A percentile compares a stretch with the other conserved stretches of the same genome.
These are phyloP conservation scores for Boletus subparvulus DNA, from an alignment of 768 basidiomycete species.

Conservation along the genomic window DNA sequence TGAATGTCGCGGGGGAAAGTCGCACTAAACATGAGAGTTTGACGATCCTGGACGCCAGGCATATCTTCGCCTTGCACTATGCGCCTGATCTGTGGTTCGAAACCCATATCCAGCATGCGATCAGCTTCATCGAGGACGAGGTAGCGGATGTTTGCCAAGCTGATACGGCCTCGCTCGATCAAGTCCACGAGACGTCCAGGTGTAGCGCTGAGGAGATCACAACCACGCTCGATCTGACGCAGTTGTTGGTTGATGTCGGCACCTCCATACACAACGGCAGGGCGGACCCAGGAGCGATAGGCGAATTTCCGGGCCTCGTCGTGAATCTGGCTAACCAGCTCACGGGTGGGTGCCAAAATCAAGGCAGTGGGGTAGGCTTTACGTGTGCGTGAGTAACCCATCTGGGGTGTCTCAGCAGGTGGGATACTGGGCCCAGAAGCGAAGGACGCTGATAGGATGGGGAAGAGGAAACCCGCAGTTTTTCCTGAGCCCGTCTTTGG, in stretches of 20 bases:
- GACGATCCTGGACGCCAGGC: constrained; percentile 88
- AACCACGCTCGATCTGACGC: constrained; percentile 91
- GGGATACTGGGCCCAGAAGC: constrained; percentile 72
- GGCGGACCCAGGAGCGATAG: constrained; percentile 98
- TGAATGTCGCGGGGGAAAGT: constrained; percentile 99
- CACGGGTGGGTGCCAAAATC: constrained; percentile 96
- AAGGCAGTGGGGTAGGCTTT: constrained; percentile 98
- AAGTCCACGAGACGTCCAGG: constrained; percentile 98
- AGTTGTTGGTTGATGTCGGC: constrained; percentile 97
- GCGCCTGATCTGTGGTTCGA: constrained; percentile 97
- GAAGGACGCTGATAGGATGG: constrained; percentile 94
- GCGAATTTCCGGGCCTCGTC: constrained; percentile 99
- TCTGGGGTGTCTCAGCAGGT: constrained; percentile 49
- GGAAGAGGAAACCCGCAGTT: constrained; percentile 98
- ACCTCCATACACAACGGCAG: constrained; percentile 98
- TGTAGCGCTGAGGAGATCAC: constrained; percentile 94
- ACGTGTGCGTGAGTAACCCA: constrained; percentile 64
- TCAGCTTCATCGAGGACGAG: constrained; percentile 99
- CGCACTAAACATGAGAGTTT: constrained; percentile 99
- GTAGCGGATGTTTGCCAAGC: constrained; percentile 93
- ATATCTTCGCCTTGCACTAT: constrained; percentile 99
- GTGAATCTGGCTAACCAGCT: constrained; percentile 98
- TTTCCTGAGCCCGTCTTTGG: constrained; percentile 97
- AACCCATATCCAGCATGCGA: constrained; percentile 99
- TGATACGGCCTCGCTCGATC: constrained; percentile 96